Evolutionary conservation across 2,329 filamentous ascomycete genomes (phyloP).

Genomic region (Fulvia fulva): DNA sequence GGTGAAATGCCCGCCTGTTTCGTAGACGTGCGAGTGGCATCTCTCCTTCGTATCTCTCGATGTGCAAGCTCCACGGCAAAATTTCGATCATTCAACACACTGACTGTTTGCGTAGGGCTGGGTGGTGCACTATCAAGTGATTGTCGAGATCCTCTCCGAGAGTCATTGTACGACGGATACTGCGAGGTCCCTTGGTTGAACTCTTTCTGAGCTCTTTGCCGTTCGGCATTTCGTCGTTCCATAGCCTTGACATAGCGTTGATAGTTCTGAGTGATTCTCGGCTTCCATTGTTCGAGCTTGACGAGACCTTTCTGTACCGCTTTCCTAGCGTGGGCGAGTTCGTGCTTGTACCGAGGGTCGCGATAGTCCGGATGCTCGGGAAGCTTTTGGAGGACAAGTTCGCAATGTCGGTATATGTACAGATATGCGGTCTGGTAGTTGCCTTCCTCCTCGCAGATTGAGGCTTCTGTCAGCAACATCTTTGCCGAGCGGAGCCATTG

Average conservation of each 20-base stretch:
- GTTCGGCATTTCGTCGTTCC: constrained; percentile 36
- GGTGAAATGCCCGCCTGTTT: constrained; percentile 55
- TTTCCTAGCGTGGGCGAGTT: constrained; percentile 55
- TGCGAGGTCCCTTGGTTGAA: constrained; percentile 11
- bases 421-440: constrained; percentile 87
- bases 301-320: constrained; percentile 62
- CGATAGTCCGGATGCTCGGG: constrained; percentile 71
- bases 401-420: constrained; percentile 82
- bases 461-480: constrained; percentile 56
- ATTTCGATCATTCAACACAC: constrained; percentile 67
- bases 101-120: constrained; percentile 42
- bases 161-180: constrained; percentile 9
- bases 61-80: constrained; percentile 73
- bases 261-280: constrained; percentile 68
- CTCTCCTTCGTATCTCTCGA: constrained; percentile 65
- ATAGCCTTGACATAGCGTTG: constrained; percentile 60
- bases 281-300: constrained; percentile 74
- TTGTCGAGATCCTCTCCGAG: constrained; percentile 18
- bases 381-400: constrained; percentile 74
- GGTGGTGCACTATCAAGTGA: constrained; percentile 8
- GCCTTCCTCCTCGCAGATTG: constrained; percentile 78
- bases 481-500: constrained; percentile 30
- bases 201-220: constrained; percentile 22
- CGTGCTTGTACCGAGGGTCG: constrained; percentile 55
- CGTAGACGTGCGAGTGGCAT: constrained; percentile 49